Evolutionary conservation across 352 stramenopile species (phyloP).

Genomic region (Phytophthora sansomeana): DNA sequence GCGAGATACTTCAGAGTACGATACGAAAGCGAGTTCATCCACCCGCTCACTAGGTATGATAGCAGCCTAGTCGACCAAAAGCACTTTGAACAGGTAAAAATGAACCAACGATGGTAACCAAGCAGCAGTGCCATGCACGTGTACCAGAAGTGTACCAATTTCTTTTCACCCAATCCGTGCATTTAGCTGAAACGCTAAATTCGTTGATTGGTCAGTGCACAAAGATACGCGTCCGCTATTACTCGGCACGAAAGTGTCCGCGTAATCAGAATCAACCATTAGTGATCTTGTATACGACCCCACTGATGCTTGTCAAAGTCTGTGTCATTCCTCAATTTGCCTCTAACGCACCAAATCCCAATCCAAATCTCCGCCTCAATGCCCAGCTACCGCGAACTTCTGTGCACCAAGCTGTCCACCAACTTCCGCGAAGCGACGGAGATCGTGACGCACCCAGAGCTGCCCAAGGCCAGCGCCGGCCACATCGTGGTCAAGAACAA

Average conservation of each 20-base stretch:
- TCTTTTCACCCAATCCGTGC: not conserved
- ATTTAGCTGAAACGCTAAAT: slow-evolving; percentile 6
- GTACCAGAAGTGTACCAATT: not conserved
- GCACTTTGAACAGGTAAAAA: too few species aligned
- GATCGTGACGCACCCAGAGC: slow-evolving; percentile 37
- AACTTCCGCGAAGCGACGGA: slow-evolving; percentile 49
- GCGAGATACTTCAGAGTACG: too few species aligned
- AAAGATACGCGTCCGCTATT: slow-evolving; percentile 15
- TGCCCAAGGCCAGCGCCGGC: slow-evolving; percentile 31
- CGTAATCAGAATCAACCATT: slow-evolving; percentile 13
- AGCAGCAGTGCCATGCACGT: not conserved
- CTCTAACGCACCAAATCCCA: slow-evolving; percentile 4
- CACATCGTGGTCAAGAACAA: slow-evolving; percentile 47
- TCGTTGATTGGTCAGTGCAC: slow-evolving; percentile 8
- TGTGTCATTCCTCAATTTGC: slow-evolving; percentile 23
- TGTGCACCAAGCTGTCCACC: slow-evolving; percentile 47
- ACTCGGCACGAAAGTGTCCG: slow-evolving; percentile 23
- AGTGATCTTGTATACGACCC: not conserved
- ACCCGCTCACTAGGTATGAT: too few species aligned
- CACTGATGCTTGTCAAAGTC: slow-evolving; percentile 10
- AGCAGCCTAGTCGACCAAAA: too few species aligned
- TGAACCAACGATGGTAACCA: too few species aligned
- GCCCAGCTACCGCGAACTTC: slow-evolving; percentile 34
- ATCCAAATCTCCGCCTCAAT: slow-evolving; percentile 1
- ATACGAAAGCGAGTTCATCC: too few species aligned